Percentiles rank a stretch among this genome's conserved stretches.
phyloP scores from a whole-genome alignment of 352 stramenopile genomes.

The Phytopythium aichiense region DNA sequence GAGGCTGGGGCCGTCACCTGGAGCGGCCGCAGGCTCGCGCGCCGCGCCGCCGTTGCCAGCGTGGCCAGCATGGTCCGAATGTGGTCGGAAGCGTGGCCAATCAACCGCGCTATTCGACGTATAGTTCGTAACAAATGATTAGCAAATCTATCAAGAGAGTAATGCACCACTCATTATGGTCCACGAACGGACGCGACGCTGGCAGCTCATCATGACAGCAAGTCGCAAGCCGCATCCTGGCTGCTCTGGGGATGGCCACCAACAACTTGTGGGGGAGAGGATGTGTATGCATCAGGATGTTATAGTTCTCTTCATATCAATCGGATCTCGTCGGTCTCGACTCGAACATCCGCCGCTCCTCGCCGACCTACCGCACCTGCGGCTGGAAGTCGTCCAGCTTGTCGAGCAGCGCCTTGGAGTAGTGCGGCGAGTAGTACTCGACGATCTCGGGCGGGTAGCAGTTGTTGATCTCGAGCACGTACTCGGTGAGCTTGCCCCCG shows the following conservation, averaged over 20 bases:
- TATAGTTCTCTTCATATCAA: neutral
- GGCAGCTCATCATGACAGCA: too few relatives aligned
- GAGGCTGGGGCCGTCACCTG: neutral
- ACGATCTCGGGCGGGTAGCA: constrained; percentile 96
- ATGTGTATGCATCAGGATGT: neutral
- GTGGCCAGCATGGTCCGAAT: neutral
- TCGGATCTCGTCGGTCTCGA: neutral
- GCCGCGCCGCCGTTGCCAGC: neutral
- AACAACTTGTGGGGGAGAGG: neutral
- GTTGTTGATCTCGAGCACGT: constrained; percentile 95
- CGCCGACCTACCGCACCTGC: constrained; percentile 59
- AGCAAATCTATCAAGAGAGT: too few relatives aligned
- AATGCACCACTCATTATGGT: neutral
- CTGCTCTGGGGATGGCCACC: too few relatives aligned
- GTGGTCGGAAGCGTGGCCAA: neutral
- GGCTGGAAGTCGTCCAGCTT: constrained; percentile 95
- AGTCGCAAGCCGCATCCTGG: neutral
- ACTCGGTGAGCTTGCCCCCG: constrained; percentile 91
- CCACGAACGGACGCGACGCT: too few relatives aligned
- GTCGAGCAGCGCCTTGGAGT: constrained; percentile 94
- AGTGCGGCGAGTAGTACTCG: constrained; percentile 96
- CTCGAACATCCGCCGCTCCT: neutral
- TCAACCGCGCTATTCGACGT: neutral
- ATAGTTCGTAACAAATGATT: neutral
- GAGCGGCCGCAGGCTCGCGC: neutral